Conservation (phyloP, 805 yeast genomes). For the Myxozyma neotropica region DNA sequence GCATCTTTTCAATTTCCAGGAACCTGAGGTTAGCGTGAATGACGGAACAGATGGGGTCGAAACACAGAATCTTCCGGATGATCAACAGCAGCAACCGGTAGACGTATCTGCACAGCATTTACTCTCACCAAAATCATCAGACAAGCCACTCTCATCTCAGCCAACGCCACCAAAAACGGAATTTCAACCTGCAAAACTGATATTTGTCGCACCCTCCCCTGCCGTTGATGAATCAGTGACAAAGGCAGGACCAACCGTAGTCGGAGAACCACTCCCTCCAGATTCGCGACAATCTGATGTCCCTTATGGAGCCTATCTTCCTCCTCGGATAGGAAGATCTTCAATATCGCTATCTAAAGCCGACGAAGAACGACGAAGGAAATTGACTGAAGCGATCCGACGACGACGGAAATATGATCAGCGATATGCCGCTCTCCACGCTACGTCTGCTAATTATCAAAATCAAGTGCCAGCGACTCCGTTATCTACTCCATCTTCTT, state of each 20-base stretch:
- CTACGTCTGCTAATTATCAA: background rate
- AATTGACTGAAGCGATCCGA: slow-evolving; percentile 16
- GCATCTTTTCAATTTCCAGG: background rate
- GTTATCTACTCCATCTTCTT: background rate
- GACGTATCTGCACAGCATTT: background rate
- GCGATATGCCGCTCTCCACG: slow-evolving; percentile 9
- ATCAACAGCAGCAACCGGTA: background rate
- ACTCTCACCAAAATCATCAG: background rate
- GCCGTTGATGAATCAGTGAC: background rate
- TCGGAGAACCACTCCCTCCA: background rate
- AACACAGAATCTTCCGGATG: background rate
- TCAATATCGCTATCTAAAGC: slow-evolving; percentile 5
- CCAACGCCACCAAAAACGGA: background rate
- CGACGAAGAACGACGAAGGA: slow-evolving; percentile 12
- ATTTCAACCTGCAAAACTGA: slow-evolving; percentile 1
- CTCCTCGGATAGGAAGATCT: background rate
- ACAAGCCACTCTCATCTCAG: background rate
- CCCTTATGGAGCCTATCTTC: slow-evolving; percentile 23
- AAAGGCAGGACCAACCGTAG: background rate
- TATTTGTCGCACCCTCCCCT: background rate
- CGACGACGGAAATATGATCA: slow-evolving; percentile 17
- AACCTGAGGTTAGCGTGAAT: background rate
- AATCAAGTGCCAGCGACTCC: background rate
- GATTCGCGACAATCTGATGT: background rate
- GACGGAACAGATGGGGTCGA: background rate